Base-by-base conservation (phyloP, 2,329 filamentous ascomycete genomes). In the Truncatella angustata region DNA sequence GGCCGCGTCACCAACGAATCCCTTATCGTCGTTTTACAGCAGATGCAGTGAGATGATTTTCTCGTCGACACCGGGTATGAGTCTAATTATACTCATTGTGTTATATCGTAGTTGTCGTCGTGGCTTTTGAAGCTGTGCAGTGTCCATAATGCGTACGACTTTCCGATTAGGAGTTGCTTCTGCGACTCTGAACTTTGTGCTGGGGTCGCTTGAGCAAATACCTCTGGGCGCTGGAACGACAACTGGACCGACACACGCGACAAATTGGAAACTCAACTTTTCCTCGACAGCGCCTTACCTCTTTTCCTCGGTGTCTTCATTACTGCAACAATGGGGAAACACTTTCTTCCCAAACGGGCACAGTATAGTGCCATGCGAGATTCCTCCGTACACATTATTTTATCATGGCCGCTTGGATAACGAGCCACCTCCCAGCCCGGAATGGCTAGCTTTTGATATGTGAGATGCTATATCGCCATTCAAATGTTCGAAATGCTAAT, bases 401-500 rank as follows among this genome's bases (percentile, higher is more conserved):
- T 78, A 79, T 63, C 77, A 80, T 60, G 77, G 76, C 11, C 63
- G 75, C 37, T 63, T 62, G 55, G 73, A 76, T 54, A 62, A 50
- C 10, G 61, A 71, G 4, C 54, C 68, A 4, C 71, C 75, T 3
- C 71, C 74, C 14, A 76, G 70, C 50, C 76, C 76, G 11, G 77
- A 80, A 62, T 80, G 76, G 76, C 64, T 80, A 20, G 73, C 76
- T 5, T 75, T 80, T 56, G 77, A 80, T 58, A 64, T 75, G 59
- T 66, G 60, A 7, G 18, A 23, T 24, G 16, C n/a, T n/a, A n/a
- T n/a, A n/a, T n/a, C n/a, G n/a, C n/a, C n/a, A n/a, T n/a, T n/a
- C n/a, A n/a, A n/a, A n/a, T n/a, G n/a, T n/a, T n/a, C n/a, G n/a
- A n/a, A n/a, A n/a, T n/a, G n/a, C n/a, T n/a, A n/a, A n/a, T n/a